phyloP scores from a whole-genome alignment of 257 asterid species.

The Jacaranda copaia region DNA sequence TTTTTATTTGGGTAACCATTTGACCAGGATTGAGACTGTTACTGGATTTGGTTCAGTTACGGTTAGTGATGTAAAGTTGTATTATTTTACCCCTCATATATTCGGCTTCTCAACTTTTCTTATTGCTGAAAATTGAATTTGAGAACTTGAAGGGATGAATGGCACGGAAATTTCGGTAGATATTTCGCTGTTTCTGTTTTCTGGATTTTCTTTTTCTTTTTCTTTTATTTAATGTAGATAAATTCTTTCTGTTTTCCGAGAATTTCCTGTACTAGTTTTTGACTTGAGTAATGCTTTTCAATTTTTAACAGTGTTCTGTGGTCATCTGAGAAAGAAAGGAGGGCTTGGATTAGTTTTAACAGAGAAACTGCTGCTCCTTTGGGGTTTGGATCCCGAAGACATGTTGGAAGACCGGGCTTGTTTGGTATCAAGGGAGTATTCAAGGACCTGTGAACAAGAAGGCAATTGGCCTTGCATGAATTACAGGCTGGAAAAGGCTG shows the following conservation, averaged over 20 bases:
- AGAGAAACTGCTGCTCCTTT: constrained; percentile 37
- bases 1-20: constrained; percentile 10
- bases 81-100: not conserved
- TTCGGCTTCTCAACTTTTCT: constrained; percentile 33
- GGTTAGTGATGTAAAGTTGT: constrained; percentile 24
- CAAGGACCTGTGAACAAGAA: constrained; percentile 60
- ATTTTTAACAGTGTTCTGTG: constrained; percentile 43
- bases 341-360: constrained; percentile 35
- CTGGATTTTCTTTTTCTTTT: constrained; percentile 9
- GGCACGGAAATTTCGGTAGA: constrained; percentile 18
- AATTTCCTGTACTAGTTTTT: not conserved
- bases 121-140: constrained; percentile 27
- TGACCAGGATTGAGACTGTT: constrained; percentile 32
- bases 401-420: constrained; percentile 86
- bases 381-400: constrained; percentile 50
- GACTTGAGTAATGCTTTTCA: constrained; percentile 26
- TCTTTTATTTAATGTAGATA: not conserved
- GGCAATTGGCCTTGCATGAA: constrained; percentile 68
- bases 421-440: constrained; percentile 72
- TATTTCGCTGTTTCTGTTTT: constrained; percentile 6
- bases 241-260: not conserved
- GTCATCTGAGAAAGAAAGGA: constrained; percentile 35
- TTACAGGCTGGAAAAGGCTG: constrained; percentile 58
- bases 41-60: constrained; percentile 26
- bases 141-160: constrained; percentile 34